Evolutionary conservation across 2,329 filamentous ascomycete genomes (phyloP).

Genomic region (Penicillium sp.): DNA sequence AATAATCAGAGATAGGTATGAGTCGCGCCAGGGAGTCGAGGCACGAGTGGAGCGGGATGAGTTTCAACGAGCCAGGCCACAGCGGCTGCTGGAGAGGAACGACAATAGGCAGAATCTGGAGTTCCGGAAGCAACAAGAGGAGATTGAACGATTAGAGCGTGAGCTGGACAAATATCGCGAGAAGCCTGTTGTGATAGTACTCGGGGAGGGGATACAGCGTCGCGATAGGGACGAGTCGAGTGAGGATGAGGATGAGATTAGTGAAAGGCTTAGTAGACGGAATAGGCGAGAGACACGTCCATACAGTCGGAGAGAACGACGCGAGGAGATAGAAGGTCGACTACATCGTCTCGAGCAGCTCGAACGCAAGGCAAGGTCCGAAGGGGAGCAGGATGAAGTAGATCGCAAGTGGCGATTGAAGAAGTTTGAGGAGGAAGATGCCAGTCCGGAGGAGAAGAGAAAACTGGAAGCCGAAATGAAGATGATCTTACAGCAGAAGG

Average conservation of each 20-base stretch:
- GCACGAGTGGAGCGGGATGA: too few relatives aligned
- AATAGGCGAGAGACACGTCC: neutral
- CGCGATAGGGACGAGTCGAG: too few relatives aligned
- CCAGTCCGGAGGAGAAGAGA: neutral
- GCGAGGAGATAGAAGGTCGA: neutral
- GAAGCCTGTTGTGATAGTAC: too few relatives aligned
- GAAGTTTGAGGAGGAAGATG: neutral
- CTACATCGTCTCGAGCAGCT: neutral
- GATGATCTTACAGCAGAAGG: too few relatives aligned
- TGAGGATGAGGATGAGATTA: too few relatives aligned
- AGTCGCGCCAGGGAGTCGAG: too few relatives aligned
- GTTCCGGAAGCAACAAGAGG: constrained; percentile 38
- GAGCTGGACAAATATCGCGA: constrained; percentile 34
- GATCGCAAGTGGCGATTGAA: neutral
- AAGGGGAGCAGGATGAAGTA: neutral
- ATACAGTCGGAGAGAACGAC: too few relatives aligned
- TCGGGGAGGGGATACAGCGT: too few relatives aligned
- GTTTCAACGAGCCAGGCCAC: constrained; percentile 7
- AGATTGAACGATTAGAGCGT: constrained; percentile 41
- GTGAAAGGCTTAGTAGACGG: too few relatives aligned
- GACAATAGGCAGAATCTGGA: constrained; percentile 39
- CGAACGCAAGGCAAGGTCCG: neutral
- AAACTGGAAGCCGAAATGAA: neutral
- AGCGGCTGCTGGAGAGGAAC: constrained; percentile 38
- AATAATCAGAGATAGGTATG: too few relatives aligned